A percentile compares a stretch with the other conserved stretches of the same genome.
phyloP scores from a whole-genome alignment of 495 filamentous ascomycete species.

The Penicillium tannophilum region DNA sequence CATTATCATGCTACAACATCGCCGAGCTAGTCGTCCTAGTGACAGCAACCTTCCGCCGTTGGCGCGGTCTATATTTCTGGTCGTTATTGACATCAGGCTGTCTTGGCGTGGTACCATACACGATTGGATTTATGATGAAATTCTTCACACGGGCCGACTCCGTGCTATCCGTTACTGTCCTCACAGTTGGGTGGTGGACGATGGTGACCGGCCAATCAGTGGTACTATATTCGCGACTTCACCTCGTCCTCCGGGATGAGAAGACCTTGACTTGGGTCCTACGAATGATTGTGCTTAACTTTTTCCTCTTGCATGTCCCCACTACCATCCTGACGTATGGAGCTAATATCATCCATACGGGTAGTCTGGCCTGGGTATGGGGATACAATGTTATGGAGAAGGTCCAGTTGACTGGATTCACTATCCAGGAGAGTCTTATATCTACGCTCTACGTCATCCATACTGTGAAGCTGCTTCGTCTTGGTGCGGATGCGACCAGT shows the following conservation, averaged over 20 bases:
- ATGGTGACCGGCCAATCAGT: conserved; percentile 58
- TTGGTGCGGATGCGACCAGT: conserved; percentile 36
- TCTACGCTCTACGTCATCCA: conserved; percentile 61
- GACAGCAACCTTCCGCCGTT: conserved; percentile 53
- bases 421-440: conserved; percentile 58
- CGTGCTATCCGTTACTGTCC: conserved; percentile 43
- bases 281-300: conserved; percentile 45
- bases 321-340: conserved; percentile 55
- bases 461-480: conserved; percentile 51
- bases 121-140: conserved; percentile 54
- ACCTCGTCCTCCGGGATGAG: conserved; percentile 52
- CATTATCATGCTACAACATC: conserved; percentile 53
- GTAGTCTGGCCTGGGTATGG: conserved; percentile 34
- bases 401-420: conserved; percentile 58
- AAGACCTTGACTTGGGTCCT: conserved; percentile 43
- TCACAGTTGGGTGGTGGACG: conserved; percentile 54
- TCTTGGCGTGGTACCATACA: conserved; percentile 50
- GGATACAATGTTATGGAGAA: conserved; percentile 59
- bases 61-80: conserved; percentile 58
- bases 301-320: conserved; percentile 50
- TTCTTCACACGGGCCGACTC: conserved; percentile 45
- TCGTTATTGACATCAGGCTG: conserved; percentile 48
- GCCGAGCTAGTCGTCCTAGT: conserved; percentile 52
- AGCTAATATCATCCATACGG: conserved; percentile 38
- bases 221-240: conserved; percentile 54